Percentiles rank a stretch among this genome's conserved stretches.
Conservation (phyloP, 2,329 filamentous ascomycete species). For the Diplodia mutila region DNA sequence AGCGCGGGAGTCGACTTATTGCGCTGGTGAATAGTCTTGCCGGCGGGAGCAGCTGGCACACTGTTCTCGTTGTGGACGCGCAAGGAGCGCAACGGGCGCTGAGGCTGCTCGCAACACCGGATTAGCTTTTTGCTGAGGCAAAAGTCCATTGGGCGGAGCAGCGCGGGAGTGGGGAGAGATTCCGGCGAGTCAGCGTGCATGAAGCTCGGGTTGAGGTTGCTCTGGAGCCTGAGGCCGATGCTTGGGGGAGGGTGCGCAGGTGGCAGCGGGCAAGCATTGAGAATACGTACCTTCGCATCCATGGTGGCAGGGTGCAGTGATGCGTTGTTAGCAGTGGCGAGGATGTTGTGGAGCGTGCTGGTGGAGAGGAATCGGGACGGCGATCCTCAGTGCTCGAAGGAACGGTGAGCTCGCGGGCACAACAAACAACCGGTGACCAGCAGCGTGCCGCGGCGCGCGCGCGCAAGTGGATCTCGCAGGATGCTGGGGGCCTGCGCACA, state of each 20-base stretch:
- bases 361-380: conserved; percentile 17
- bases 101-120: conserved; percentile 59
- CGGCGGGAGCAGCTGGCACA: conserved; percentile 43
- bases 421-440: conserved; percentile 14
- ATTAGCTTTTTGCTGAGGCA: conserved; percentile 22
- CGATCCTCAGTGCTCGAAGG: conserved; percentile 16
- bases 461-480: conserved; percentile 32
- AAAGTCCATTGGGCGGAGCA: conserved; percentile 22
- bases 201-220: conserved; percentile 5
- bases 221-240: conserved; percentile 9
- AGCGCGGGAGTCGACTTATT: conserved; percentile 76
- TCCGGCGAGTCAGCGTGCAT: conserved; percentile 5
- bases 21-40: conserved; percentile 69
- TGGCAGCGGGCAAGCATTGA: conserved; percentile 22
- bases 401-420: conserved; percentile 20
- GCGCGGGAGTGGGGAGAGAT: conserved; percentile 20
- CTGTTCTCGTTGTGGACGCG: conserved; percentile 74
- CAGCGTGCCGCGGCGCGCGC: conserved; percentile 14
- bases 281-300: conserved; percentile 50
- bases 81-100: conserved; percentile 64
- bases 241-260: conserved; percentile 3
- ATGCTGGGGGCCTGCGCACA: conserved; percentile 25
- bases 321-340: conserved; percentile 27
- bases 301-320: conserved; percentile 35
- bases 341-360: conserved; percentile 27